A percentile compares a stretch with the other conserved stretches of the same genome.
These are phyloP conservation scores for Lactifluus pinguis DNA, from an alignment of 768 basidiomycete genomes.

Conservation along the genomic window DNA sequence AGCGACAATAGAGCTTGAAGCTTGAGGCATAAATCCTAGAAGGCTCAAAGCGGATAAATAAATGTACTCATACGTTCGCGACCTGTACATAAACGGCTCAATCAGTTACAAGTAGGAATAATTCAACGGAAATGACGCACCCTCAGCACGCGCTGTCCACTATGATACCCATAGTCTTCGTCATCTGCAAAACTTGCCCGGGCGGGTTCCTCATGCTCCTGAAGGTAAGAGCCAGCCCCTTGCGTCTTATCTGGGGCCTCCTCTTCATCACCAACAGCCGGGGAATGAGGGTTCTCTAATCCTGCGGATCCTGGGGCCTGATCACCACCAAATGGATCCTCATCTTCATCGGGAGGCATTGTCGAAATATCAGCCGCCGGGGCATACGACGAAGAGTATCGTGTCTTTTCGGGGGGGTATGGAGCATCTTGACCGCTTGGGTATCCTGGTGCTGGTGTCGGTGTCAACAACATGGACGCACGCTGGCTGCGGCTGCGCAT, in stretches of 20 bases:
- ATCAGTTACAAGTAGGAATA: neutral
- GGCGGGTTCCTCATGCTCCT: constrained; percentile 20
- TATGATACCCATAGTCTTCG: constrained; percentile 28
- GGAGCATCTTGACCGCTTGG: neutral
- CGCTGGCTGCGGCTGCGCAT: constrained; percentile 18
- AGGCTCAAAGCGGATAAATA: neutral
- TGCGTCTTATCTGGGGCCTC: neutral
- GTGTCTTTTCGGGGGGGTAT: neutral
- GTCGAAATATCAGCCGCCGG: neutral
- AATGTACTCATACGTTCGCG: constrained; percentile 3
- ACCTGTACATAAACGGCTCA: neutral
- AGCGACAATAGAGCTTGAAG: neutral
- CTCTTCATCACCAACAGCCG: constrained; percentile 1
- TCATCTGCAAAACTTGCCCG: constrained; percentile 26
- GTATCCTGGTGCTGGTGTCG: constrained; percentile 1
- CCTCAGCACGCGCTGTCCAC: constrained; percentile 26
- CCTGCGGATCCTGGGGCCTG: constrained; percentile 1
- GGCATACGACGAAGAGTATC: constrained; percentile 5
- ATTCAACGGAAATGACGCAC: constrained; percentile 14
- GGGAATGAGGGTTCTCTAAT: constrained; percentile 18
- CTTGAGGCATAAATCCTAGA: neutral
- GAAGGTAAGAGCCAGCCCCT: neutral
- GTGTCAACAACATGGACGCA: constrained; percentile 9
- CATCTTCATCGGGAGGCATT: constrained; percentile 14
- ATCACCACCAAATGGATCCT: constrained; percentile 24